Percentiles rank a stretch among this genome's conserved stretches.
Evolutionary conservation across 352 stramenopile species (phyloP).

Genomic region (Phytophthora idaei): DNA sequence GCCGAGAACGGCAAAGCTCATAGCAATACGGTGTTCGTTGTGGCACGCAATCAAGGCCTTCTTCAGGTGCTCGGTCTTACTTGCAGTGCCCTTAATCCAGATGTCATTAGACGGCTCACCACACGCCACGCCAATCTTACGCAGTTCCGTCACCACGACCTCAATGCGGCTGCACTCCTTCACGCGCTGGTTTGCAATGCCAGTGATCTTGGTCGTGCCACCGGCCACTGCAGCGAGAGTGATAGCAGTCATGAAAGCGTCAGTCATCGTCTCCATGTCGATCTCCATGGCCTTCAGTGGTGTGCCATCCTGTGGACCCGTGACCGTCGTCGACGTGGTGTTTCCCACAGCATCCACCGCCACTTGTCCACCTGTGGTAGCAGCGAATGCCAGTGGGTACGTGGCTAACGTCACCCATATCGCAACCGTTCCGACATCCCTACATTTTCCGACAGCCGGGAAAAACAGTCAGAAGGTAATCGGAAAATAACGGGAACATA

Average conservation of each 20-base stretch:
- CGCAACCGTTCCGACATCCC: no score
- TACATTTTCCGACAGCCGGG: no score
- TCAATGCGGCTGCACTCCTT: constrained; percentile 99
- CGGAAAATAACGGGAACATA: no score
- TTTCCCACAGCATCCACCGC: constrained; percentile 94
- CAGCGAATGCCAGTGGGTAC: constrained; percentile 96
- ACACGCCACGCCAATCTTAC: constrained; percentile 92
- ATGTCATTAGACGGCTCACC: constrained; percentile 79
- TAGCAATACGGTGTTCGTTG: constrained; percentile 98
- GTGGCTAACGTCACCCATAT: constrained; percentile 90
- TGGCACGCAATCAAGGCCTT: constrained; percentile 87
- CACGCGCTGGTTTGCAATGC: constrained; percentile 97
- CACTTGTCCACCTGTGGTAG: constrained; percentile 95
- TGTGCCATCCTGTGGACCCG: constrained; percentile 74
- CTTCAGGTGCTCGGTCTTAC: constrained; percentile 54
- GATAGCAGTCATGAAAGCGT: constrained; percentile 98
- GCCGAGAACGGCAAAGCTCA: constrained; percentile 97
- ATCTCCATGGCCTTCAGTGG: constrained; percentile 91
- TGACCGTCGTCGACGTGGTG: constrained; percentile 77
- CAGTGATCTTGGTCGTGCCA: constrained; percentile 96
- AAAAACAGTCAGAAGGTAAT: constrained; percentile 63
- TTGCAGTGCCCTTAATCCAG: constrained; percentile 72
- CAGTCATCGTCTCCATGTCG: constrained; percentile 97
- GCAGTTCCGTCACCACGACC: constrained; percentile 96
- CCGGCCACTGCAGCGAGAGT: constrained; percentile 95